Base-by-base conservation (phyloP, 129 eudicot species). In the Ambrosia trifida region DNA sequence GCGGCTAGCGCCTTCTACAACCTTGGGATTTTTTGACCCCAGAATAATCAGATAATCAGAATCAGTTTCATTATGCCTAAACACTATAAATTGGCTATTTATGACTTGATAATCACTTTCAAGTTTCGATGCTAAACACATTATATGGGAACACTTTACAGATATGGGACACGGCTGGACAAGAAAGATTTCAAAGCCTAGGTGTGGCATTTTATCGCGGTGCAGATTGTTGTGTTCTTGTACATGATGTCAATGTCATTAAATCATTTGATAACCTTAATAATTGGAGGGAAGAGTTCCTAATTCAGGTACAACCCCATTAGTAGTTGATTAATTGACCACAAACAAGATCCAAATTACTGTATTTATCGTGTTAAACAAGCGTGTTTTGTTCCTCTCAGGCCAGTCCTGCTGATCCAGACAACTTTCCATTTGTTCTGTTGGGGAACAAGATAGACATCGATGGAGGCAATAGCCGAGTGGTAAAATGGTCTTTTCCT, bases 131-230 rank as follows among this genome's bases (percentile, higher is more conserved):
- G 41, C 43, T 62, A 62, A 35, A 35, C 67, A n/a, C 67, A 35
- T 8, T 62, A 2, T 62, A n/a, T 8, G 66, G 45, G 66, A 14
- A 12, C 6, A n/a, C 47, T 62, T 62, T 75, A 53, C 66, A 82
- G 89, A 81, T 85, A 50, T 85, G 89, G 86, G 89, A 85, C 64
- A 85, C 89, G 13, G 87, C 87, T 43, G 87, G 87, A 66, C 87
- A 83, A 70, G 87, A 83, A 77, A 76, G 87, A 61, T 83, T 83
- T 64, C 87, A 83, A 76, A 82, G 86, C 77, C 80, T 82, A n/a
- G 86, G 83, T 32, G 85, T 84, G 61, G 85, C 85, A 24, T 84
- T 84, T 64, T 84, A 84, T 69, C 85, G 85, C 16, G 89, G 89
- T 70, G 89, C 85, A 30, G 83, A 84, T 72, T 81, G 89, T 54